Evolutionary conservation across 2,329 filamentous ascomycete species (phyloP), one percentile per base, ranked within the genome.

Genomic region (Lasiodiplodia sp.): DNA sequence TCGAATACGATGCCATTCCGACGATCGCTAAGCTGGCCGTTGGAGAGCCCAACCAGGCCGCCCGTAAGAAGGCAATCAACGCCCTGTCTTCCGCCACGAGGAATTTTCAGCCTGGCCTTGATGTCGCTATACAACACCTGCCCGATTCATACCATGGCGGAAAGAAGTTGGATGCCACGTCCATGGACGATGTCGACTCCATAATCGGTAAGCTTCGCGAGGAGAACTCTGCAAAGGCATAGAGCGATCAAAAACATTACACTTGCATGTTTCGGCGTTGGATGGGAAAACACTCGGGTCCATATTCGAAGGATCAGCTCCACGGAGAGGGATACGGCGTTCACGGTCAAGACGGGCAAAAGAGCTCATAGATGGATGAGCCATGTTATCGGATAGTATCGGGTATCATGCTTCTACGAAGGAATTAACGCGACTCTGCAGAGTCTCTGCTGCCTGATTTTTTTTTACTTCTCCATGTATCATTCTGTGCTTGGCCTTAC

Each of bases 131-230:
- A 81, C 90, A 93, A 78, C 83, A 85, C 28, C 83, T 94, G 70
- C 87, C 90, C 1, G 84, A 86, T 44, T 87, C 91, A 74, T 81
- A 88, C 62, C 86, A 88, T 76, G 79, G 79, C 1, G 68, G 53
- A n/a, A 51, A 34, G 28, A 60, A 66, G 40, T 82, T 95, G n/a
- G 92, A 97, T 76, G 93, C 95, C 0, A 84, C 82, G 23, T 90
- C 97, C 79, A 98, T 98, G 96, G 92, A 94, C 66, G 90, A 88
- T 8, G 89, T 97, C 51, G 93, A 97, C 79, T 83, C 80, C 37
- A 82, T 97, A 60, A 93, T 97, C 78, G 84, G 87, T 64, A 87
- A 83, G 40, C 81, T 97, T 70, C 88, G 87, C 74, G 85, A 88
- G 60, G 44, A 68, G 23, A 68, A 68, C 16, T 56, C 62, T 14